Percentiles rank a stretch among this genome's conserved stretches.
These are phyloP conservation scores for Candida sphagnicola DNA, from an alignment of 805 yeast genomes.

Conservation along the genomic window DNA sequence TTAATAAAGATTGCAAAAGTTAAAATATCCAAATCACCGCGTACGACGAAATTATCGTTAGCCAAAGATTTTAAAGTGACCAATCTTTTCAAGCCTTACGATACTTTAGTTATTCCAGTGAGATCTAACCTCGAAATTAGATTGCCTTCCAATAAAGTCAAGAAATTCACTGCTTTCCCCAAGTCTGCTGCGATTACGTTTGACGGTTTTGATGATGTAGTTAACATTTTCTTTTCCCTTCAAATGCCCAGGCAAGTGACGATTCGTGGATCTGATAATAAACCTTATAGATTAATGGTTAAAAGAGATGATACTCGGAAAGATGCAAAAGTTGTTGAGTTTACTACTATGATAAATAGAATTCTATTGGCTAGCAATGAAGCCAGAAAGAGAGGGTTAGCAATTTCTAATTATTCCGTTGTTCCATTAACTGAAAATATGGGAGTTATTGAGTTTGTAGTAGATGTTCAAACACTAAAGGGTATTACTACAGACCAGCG, in stretches of 20 bases:
- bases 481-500: constrained; percentile 25
- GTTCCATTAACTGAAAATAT: constrained; percentile 80
- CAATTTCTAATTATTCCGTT: constrained; percentile 81
- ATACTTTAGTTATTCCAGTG: constrained; percentile 68
- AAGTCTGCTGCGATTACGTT: constrained; percentile 46
- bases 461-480: constrained; percentile 34
- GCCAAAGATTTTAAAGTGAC: constrained; percentile 37
- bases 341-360: constrained; percentile 81
- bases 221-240: constrained; percentile 71
- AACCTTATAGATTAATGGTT: constrained; percentile 69
- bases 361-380: constrained; percentile 63
- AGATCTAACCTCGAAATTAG: constrained; percentile 64
- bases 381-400: constrained; percentile 66
- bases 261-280: constrained; percentile 74
- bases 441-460: constrained; percentile 74
- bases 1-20: constrained; percentile 41
- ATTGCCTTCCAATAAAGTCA: constrained; percentile 48
- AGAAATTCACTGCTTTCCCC: constrained; percentile 43
- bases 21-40: constrained; percentile 30
- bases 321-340: constrained; percentile 90
- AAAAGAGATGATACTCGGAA: constrained; percentile 92
- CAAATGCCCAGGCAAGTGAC: constrained; percentile 82
- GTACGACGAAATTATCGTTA: constrained; percentile 32
- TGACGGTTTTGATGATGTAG: constrained; percentile 60
- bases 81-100: constrained; percentile 24